These are phyloP conservation scores for Hemerocallis citrina DNA, from an alignment of 106 monocot species.

Conservation along the genomic window DNA sequence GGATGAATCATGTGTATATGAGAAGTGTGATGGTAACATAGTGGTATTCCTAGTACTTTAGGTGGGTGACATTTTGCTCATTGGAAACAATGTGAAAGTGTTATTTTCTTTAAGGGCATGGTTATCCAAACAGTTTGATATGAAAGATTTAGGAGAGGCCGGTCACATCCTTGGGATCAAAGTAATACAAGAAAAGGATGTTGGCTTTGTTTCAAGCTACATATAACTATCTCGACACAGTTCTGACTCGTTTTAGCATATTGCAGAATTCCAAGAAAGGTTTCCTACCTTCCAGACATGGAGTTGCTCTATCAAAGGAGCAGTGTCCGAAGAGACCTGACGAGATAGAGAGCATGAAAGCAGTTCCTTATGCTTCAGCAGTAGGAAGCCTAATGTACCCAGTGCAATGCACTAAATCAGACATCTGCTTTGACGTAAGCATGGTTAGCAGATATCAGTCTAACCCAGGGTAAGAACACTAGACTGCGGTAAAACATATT, in stretches of 20 bases:
- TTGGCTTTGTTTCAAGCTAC: not conserved
- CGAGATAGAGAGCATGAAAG: not conserved
- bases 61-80: not conserved
- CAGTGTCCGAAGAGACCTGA: not conserved
- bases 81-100: not conserved
- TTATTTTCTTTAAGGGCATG: not conserved
- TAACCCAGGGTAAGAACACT: not conserved
- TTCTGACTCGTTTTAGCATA: not conserved
- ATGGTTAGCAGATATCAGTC: not conserved
- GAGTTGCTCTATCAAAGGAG: not conserved
- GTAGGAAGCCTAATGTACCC: not conserved
- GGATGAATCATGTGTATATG: not conserved
- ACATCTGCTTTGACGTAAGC: not conserved
- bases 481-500: not conserved
- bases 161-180: not conserved
- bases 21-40: not conserved
- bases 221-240: not conserved
- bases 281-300: not conserved
- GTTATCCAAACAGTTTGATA: conserved; percentile 1
- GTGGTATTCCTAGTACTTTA: not conserved
- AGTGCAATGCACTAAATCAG: not conserved
- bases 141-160: not conserved
- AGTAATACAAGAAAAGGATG: not conserved
- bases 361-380: not conserved
- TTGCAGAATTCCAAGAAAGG: conserved; percentile 1